Evolutionary conservation across 2,329 filamentous ascomycete species (phyloP), one percentile per base, ranked within the genome.

Genomic region (Didymellaceae sp.): DNA sequence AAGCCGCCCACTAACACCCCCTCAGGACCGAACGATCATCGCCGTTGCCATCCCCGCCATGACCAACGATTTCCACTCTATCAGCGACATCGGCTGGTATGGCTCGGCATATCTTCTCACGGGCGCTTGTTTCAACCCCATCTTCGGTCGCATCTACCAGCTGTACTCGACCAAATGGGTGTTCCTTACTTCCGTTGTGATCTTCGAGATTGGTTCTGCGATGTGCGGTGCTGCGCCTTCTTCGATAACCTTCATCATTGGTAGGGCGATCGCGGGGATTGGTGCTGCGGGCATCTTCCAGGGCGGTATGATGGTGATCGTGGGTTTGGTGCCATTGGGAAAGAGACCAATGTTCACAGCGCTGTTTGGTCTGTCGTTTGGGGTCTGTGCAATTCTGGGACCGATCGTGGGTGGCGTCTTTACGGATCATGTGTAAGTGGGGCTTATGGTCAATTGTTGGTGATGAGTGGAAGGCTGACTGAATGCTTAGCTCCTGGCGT

Each of bases 121-220:
- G 1, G 62, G 70, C 13, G 73, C 70, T 6, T 68, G 72, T 8
- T 78, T 80, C 48, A 78, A 80, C 47, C 74, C 77, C 1, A 68
- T 76, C 1, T 76, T 75, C 54, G 80, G 80, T 3, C 76, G 77
- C 32, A 60, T 76, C 2, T 82, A 79, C 63, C 77, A 74, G 17
- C 76, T 76, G 53, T 78, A 76, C 52, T 58, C 69, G 2, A 66
- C 71, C 1, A 78, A 78, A 57, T 62, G 54, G 26, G 58, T 64
- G 0, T 78, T 73, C 47, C 41, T 78, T 1, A 26, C 60, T 5
- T 61, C 66, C 1, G 68, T 78, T 11, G 32, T 71, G 8, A 54
- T 79, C 24, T 79, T 79, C 49, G 75, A 79, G 49, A n/a, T 74
- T 11, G 77, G 76, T 1, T 71, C 63, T 11, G 53, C 74, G 8